A percentile compares a stretch with the other conserved stretches of the same genome.
phyloP scores from a whole-genome alignment of 345 rosid genomes.

The Pugionium cornutum region DNA sequence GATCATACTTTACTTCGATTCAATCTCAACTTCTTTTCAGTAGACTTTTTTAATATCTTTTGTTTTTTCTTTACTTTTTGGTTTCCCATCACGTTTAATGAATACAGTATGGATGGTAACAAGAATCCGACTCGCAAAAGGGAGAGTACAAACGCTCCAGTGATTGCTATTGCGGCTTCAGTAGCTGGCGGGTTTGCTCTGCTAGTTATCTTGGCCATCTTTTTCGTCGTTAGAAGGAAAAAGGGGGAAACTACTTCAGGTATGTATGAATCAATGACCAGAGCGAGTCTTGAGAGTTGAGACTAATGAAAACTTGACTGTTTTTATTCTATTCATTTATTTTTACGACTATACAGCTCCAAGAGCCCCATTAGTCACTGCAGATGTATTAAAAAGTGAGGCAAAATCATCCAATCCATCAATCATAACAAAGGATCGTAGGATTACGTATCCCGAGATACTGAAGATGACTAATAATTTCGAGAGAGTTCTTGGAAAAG shows the following conservation, averaged over 20 bases:
- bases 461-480: constrained; percentile 39
- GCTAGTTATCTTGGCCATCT: constrained; percentile 22
- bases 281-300: not conserved
- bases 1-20: constrained; percentile 13
- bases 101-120: constrained; percentile 12
- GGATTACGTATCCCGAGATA: constrained; percentile 25
- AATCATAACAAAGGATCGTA: constrained; percentile 29
- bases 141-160: not conserved
- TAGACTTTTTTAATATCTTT: not conserved
- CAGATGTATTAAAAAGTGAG: not conserved
- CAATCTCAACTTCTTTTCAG: not conserved
- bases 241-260: not conserved
- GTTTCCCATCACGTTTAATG: not conserved
- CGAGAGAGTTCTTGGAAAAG: constrained; percentile 35
- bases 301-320: not conserved
- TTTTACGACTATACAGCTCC: constrained; percentile 4
- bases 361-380: not conserved
- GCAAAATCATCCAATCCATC: constrained; percentile 23
- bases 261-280: constrained; percentile 5
- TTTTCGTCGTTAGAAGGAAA: constrained; percentile 25
- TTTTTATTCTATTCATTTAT: not conserved
- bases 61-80: not conserved
- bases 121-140: not conserved
- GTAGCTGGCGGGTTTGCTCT: constrained; percentile 17
- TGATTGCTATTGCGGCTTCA: constrained; percentile 22